These are phyloP conservation scores for Neocatenulostroma microsporum DNA, from an alignment of 2,329 filamentous ascomycete genomes.

Conservation along the genomic window DNA sequence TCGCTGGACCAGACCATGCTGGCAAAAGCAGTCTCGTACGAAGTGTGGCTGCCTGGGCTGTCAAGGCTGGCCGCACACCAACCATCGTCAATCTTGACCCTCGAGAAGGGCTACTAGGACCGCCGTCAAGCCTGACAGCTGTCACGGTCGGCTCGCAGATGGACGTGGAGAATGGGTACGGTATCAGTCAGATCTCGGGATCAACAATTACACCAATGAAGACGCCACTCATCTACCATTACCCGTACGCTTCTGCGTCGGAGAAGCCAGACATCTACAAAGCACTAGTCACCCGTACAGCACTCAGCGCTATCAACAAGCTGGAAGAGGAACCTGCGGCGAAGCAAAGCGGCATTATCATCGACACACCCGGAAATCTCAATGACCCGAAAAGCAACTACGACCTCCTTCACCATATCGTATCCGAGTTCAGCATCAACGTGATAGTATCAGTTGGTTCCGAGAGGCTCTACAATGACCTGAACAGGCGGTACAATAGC, in stretches of 20 bases:
- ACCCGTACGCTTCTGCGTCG: conserved; percentile 64
- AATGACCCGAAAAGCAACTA: conserved; percentile 58
- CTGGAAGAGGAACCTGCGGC: conserved; percentile 67
- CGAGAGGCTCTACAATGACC: conserved; percentile 64
- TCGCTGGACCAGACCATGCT: conserved; percentile 67
- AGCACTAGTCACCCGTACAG: conserved; percentile 65
- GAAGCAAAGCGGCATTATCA: conserved; percentile 67
- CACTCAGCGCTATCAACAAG: conserved; percentile 67
- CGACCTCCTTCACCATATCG: conserved; percentile 73
- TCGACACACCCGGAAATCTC: conserved; percentile 71
- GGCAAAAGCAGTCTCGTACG: conserved; percentile 54
- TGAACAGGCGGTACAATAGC: conserved; percentile 58
- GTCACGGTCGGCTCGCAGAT: conserved; percentile 81
- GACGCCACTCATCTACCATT: conserved; percentile 84
- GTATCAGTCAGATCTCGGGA: conserved; percentile 81
- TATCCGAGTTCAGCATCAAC: conserved; percentile 61
- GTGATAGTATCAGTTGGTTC: conserved; percentile 76
- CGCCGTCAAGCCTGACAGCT: conserved; percentile 71
- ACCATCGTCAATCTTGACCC: conserved; percentile 78
- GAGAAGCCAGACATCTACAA: conserved; percentile 65
- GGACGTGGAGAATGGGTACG: conserved; percentile 78
- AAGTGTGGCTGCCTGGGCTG: conserved; percentile 68
- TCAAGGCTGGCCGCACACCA: conserved; percentile 72
- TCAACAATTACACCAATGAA: conserved; percentile 85
- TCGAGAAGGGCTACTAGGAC: conserved; percentile 52